phyloP scores from a whole-genome alignment of 2,329 filamentous ascomycete species.

The Alternaria triticimaculans region DNA sequence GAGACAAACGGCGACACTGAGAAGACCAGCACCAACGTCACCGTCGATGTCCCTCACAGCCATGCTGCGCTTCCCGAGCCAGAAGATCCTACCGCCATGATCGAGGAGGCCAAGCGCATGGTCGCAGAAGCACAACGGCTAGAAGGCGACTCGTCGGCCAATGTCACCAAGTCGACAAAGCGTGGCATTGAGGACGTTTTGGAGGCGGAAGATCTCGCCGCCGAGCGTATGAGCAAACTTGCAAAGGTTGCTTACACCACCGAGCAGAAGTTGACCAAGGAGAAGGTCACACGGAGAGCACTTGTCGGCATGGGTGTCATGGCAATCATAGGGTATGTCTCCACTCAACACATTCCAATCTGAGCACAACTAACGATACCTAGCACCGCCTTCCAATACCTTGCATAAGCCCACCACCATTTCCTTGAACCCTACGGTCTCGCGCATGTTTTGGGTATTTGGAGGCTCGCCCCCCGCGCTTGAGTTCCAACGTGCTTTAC shows the following conservation, averaged over 20 bases:
- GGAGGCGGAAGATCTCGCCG: slow-evolving; percentile 56
- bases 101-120: slow-evolving; percentile 86
- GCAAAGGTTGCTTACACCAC: slow-evolving; percentile 63
- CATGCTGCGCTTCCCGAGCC: slow-evolving; percentile 72
- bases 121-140: slow-evolving; percentile 73
- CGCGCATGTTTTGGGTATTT: slow-evolving; percentile 17
- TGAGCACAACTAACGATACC: slow-evolving; percentile 20
- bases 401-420: slow-evolving; percentile 17
- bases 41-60: slow-evolving; percentile 75
- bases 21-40: slow-evolving; percentile 74
- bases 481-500: slow-evolving; percentile 1
- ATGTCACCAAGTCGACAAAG: slow-evolving; percentile 36
- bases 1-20: slow-evolving; percentile 66
- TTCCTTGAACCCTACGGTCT: slow-evolving; percentile 2
- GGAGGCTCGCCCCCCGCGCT: neutral
- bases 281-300: slow-evolving; percentile 84
- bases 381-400: slow-evolving; percentile 41
- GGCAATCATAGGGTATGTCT: slow-evolving; percentile 85
- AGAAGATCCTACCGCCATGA: slow-evolving; percentile 81
- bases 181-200: slow-evolving; percentile 65
- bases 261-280: slow-evolving; percentile 80
- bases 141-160: slow-evolving; percentile 41
- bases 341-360: neutral
- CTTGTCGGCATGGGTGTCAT: slow-evolving; percentile 86
- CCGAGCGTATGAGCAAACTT: slow-evolving; percentile 70